Evolutionary conservation across 2,329 filamentous ascomycete genomes (phyloP), one percentile per base, ranked within the genome.

Genomic region (Aaosphaeria arxii): DNA sequence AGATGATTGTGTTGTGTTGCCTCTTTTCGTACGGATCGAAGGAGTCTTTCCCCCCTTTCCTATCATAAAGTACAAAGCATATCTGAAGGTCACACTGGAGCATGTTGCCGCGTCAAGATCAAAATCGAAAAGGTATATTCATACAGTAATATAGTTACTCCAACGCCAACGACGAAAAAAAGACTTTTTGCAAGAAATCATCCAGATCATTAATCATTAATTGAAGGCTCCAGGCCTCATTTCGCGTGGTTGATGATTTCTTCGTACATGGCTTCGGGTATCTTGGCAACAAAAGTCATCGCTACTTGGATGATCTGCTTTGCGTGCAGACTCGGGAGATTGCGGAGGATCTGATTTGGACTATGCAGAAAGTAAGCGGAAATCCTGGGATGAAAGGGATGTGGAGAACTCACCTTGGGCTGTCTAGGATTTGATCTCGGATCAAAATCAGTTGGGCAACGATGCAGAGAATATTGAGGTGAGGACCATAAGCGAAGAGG

Each of bases 381-480:
- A 7, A 42, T 7, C 6, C 11, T 2, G 13, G 4, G n/a, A 11
- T 7, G 28, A 11, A 36, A 6, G 11, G 3, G 28, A 33, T 13
- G 35, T 11, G 13, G 6, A 24, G 17, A 24, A 48, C 78, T 56
- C 75, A 95, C 91, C 88, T 96, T 5, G 87, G 81, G 48, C 88
- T 95, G 48, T 84, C 84, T 58, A 99, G 74, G 45, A 99, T 85
- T 52, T 89, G 85, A 48, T 91, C 87, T 50, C 91, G 80, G 73
- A 96, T 89, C 61, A 95, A 82, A 43, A 96, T 86, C 45, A 99
- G 77, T 72, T 99, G 94, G 11, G 92, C 92, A 11, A 97, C 94
- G 55, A 99, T 96, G 68, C 94, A 97, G 24, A 99, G 74, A 47
- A 99, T 89, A 64, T 99, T 99, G 52, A 99, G 71, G 69, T 99